Evolutionary conservation across 257 asterid species (phyloP), one percentile per base, ranked within the genome.

Genomic region (Scutellaria barbata): DNA sequence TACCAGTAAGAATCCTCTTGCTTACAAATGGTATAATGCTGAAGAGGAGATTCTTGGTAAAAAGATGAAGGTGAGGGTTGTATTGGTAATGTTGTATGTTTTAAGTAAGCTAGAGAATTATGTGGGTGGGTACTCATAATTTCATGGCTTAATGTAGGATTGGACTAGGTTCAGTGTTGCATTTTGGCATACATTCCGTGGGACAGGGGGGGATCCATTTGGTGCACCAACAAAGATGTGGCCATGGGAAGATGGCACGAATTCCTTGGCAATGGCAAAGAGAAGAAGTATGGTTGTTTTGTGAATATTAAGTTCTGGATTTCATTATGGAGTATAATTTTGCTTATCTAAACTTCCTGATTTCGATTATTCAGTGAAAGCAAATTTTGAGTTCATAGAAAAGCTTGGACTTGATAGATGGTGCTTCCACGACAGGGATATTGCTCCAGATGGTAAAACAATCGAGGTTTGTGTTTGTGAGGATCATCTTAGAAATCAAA

Each of bases 201-300:
- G 99, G 73, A 89, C 95, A 0, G 99, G 99, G 20, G 88, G 79
- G 6, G 99, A 95, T 71, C 98, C 97, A 0, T 95, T 95, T 63
- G 99, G 99, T 61, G 90, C 97, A 10, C 89, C 98, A 14, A 95
- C 99, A 7, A 95, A 95, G 90, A n/a, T 56, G 57, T 95, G 99
- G 99, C 97, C 99, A 0, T 95, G 99, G 99, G 99, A 95, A 82
- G 99, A 95, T 78, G 98, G 98, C 78, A 88, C 99, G 14, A 87
- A 92, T 79, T 92, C 99, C 22, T 65, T 95, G 74, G 91, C 83
- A 46, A 95, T 95, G 97, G 99, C 99, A 18, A 92, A 95, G 83
- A 87, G 88, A 79, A 88, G 99, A 85, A 73, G 99, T 95, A 66
- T 55, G 76, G 25, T 68, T 48, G 4, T 10, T 40, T 48, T 53